Evolutionary conservation across 1,284 basidiomycete species (phyloP), one percentile per base, ranked within the genome.

Genomic region (Leucoagaricus sp.): DNA sequence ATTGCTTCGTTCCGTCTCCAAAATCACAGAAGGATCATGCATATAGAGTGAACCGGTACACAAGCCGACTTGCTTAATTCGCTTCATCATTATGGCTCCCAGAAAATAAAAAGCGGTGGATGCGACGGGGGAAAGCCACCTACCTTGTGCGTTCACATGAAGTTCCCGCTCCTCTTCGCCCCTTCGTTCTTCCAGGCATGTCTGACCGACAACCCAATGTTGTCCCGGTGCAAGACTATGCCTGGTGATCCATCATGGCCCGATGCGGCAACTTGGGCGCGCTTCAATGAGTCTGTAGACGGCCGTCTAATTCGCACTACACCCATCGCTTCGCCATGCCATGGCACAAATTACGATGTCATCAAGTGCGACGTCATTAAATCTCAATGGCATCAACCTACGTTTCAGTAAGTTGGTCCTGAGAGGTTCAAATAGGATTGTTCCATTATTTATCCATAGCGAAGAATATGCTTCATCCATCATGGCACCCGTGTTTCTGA

Each of bases 401-500:
- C 48, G 25, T 60, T 59, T 45, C 57, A 59, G 61, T 64, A 21
- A 28, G 62, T 62, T 8, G 12, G 25, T 19, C 19, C 23, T 54
- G 21, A 17, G 5, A 13, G 5, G 19, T 15, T 25, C 21, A 6
- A 3, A 17, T 26, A 25, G 26, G 31, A 26, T 28, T 23, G n/a
- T n/a, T 10, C 33, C 10, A 8, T 13, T 33, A 23, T 48, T 9
- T n/a, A 41, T 44, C 10, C 45, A 23, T 25, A 64, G 63, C 38
- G 58, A 58, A 41, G 52, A 56, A 17, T 47, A 49, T 26, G 49
- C 64, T 5, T 55, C 58, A 10, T 61, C 62, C 23, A 60, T 57
- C 26, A 58, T 60, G 49, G 58, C 56, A 53, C 51, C 55, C 17
- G 53, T 62, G 8, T 65, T 60, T 52, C 53, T 61, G 4, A 65